Evolutionary conservation across 345 rosid species (phyloP).

Genomic region (Syzygium aromaticum): DNA sequence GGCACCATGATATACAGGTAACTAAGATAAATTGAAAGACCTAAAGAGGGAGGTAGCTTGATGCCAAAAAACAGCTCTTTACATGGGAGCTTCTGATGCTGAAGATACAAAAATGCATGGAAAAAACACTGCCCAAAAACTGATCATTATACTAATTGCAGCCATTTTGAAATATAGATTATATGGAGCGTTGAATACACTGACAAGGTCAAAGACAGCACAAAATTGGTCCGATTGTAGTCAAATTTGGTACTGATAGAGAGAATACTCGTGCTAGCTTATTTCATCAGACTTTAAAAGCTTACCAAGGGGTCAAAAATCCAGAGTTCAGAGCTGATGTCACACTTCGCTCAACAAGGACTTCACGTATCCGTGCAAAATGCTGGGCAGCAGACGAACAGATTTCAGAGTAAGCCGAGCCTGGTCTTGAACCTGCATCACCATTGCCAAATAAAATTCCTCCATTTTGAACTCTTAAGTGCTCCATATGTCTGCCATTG

Average conservation of each 20-base stretch:
- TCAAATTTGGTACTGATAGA: background rate
- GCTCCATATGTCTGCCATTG: conserved; percentile 40
- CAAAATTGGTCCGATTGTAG: background rate
- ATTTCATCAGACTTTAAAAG: background rate
- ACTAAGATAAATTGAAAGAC: background rate
- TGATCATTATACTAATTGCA: background rate
- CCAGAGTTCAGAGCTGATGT: conserved; percentile 87
- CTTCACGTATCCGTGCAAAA: conserved; percentile 88
- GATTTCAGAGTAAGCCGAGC: conserved; percentile 74
- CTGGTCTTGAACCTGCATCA: conserved; percentile 41
- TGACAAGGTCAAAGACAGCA: background rate
- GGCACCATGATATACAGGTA: background rate
- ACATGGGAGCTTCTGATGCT: background rate
- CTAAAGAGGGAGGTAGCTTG: background rate
- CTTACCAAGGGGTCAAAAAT: conserved; percentile 93
- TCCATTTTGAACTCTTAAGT: conserved; percentile 49
- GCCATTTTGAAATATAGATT: background rate
- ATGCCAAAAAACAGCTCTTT: background rate
- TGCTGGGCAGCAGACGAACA: conserved; percentile 87
- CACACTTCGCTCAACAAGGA: conserved; percentile 85
- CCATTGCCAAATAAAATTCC: conserved; percentile 51
- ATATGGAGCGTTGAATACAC: background rate
- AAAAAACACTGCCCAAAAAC: background rate
- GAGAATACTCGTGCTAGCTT: background rate
- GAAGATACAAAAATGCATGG: background rate